Evolutionary conservation across 345 rosid species (phyloP), one percentile per base, ranked within the genome.

Genomic region (Lepidium sativum): DNA sequence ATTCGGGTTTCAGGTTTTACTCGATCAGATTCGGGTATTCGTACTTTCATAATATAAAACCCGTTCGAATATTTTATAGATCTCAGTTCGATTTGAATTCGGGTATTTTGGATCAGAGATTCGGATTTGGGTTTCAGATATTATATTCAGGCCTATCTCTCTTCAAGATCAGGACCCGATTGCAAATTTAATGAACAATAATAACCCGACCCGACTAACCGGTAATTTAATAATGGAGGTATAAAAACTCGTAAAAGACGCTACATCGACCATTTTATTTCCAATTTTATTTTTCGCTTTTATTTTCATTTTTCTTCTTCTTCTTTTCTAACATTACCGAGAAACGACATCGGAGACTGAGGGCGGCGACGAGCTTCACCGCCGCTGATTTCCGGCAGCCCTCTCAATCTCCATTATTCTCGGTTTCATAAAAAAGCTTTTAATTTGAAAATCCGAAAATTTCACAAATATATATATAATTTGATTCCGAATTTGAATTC

Each of bases 281-380:
- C 45, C 42, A 13, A 38, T 29, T 40, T 50, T 71, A 16, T 31
- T 48, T 49, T 64, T 38, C 29, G 9, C n/a, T 64, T 71, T 42
- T 43, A 56, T 35, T 70, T 23, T 11, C 18, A n/a, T n/a, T 55
- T 37, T 38, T 32, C 0, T 15, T 25, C 9, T 40, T 29, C 1
- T 2, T 52, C 33, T 56, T 34, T 51, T 58, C 17, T 1, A 31
- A 23, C 32, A 41, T 34, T 17, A 52, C 65, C 71, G 65, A 54
- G 72, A 27, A 27, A 37, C 67, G 56, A 59, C 57, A 72, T 55
- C 67, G 76, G 76, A 51, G 76, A 43, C 42, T 34, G 76, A 66
- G 71, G 62, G 76, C 50, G 72, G 71, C 76, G 71, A 40, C 41
- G 57, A 66, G 67, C 51, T 65, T 72, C 51, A 65, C 63, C 72